Evolutionary conservation across 1,139 yeast species (phyloP).

Genomic region (Blastobotrys aristatus): DNA sequence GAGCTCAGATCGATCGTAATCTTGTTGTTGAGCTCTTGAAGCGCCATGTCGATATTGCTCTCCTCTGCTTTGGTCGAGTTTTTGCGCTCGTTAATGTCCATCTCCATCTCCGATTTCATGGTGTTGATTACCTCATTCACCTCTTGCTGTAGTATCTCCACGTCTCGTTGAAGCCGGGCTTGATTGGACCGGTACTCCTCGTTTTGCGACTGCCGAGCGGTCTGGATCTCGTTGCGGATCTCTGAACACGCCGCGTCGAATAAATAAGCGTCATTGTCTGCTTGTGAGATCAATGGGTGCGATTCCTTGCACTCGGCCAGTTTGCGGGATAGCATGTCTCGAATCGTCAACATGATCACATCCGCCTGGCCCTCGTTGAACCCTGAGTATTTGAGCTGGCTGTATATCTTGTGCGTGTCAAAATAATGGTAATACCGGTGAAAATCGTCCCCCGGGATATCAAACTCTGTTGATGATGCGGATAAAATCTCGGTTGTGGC

Average conservation of each 20-base stretch:
- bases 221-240: slow-evolving; percentile 69
- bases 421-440: slow-evolving; percentile 30
- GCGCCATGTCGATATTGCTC: slow-evolving; percentile 59
- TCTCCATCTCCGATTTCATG: slow-evolving; percentile 68
- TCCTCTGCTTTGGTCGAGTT: slow-evolving; percentile 78
- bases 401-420: slow-evolving; percentile 39
- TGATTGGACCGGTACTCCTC: slow-evolving; percentile 64
- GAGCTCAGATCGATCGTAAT: slow-evolving; percentile 79
- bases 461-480: slow-evolving; percentile 11
- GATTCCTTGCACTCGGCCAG: slow-evolving; percentile 53
- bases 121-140: slow-evolving; percentile 65
- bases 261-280: slow-evolving; percentile 80
- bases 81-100: slow-evolving; percentile 81
- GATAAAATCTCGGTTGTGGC: neutral
- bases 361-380: slow-evolving; percentile 40
- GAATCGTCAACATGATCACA: slow-evolving; percentile 35
- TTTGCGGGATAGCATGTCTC: slow-evolving; percentile 36
- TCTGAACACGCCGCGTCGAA: slow-evolving; percentile 94
- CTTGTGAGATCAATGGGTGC: slow-evolving; percentile 61
- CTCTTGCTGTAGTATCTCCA: slow-evolving; percentile 71
- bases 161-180: slow-evolving; percentile 64
- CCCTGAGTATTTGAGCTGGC: slow-evolving; percentile 35
- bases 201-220: slow-evolving; percentile 66
- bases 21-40: slow-evolving; percentile 82
- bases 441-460: slow-evolving; percentile 11